Evolutionary conservation across 441 rosid genomes (phyloP).

Genomic region (Bruguiera hainesii): DNA sequence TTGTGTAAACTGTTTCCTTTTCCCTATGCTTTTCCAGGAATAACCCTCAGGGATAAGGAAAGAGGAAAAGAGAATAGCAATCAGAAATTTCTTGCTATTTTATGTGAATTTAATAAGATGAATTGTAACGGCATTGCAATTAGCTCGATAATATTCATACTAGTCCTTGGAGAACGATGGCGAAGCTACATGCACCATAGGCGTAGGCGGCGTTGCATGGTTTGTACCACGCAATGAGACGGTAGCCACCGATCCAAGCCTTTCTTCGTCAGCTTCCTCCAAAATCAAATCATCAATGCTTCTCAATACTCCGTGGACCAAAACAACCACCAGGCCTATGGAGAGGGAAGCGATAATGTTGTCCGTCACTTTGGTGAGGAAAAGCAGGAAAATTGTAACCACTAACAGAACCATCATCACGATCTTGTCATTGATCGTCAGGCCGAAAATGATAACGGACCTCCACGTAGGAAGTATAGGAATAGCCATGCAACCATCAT

Average conservation of each 20-base stretch:
- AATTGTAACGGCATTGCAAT: no score
- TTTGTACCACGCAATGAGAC: slow-evolving; percentile 9
- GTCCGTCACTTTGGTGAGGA: slow-evolving; percentile 31
- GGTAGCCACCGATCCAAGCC: slow-evolving; percentile 8
- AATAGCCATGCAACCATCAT: slow-evolving; percentile 43
- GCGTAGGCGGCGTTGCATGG: slow-evolving; percentile 1
- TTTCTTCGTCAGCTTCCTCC: slow-evolving; percentile 30
- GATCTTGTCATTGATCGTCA: slow-evolving; percentile 34
- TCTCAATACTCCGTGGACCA: slow-evolving; percentile 44
- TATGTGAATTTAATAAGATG: no score
- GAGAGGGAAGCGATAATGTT: slow-evolving; percentile 36
- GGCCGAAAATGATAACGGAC: slow-evolving; percentile 31
- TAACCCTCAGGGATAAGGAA: no score
- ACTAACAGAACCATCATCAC: slow-evolving; percentile 35
- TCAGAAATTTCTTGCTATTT: no score
- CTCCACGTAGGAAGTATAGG: slow-evolving; percentile 43
- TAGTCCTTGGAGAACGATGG: slow-evolving; percentile 21
- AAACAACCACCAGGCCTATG: slow-evolving; percentile 31
- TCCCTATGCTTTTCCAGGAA: no score
- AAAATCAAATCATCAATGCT: slow-evolving; percentile 29
- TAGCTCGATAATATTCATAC: not conserved
- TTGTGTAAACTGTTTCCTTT: no score
- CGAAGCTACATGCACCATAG: slow-evolving; percentile 23
- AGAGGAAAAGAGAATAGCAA: no score
- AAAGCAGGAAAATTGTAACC: slow-evolving; percentile 31